Percentiles rank a stretch among this genome's conserved stretches.
phyloP scores from a whole-genome alignment of 2,329 filamentous ascomycete species.

The Botrytis porri region DNA sequence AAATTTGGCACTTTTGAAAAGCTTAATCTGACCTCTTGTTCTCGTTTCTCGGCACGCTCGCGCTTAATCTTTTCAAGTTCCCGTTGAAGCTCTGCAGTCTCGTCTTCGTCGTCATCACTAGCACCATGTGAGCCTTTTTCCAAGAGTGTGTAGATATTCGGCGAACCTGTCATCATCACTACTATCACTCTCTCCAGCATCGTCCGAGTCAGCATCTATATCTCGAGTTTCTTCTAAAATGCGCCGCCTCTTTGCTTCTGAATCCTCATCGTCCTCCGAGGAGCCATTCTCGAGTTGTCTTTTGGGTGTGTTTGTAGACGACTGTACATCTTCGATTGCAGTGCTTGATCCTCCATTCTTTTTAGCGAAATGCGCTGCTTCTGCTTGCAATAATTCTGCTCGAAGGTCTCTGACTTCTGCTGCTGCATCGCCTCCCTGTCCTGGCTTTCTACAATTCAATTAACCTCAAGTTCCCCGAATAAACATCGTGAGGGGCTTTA shows the following conservation, averaged over 20 bases:
- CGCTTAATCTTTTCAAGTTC: constrained; percentile 93
- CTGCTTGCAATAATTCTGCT: constrained; percentile 84
- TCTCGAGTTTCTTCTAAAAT: constrained; percentile 86
- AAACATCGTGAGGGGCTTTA: constrained; percentile 39
- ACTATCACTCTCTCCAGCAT: constrained; percentile 55
- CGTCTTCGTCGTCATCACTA: constrained; percentile 72
- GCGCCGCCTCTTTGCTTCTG: constrained; percentile 77
- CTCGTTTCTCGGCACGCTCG: constrained; percentile 73
- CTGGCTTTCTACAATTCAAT: constrained; percentile 59
- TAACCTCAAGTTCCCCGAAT: constrained; percentile 21
- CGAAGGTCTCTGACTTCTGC: constrained; percentile 71
- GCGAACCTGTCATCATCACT: constrained; percentile 57
- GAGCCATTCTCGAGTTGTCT: constrained; percentile 56
- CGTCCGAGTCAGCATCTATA: constrained; percentile 78
- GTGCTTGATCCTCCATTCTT: constrained; percentile 60
- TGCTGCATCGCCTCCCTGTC: constrained; percentile 83
- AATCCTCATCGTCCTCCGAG: constrained; percentile 51
- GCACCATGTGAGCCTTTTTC: constrained; percentile 37
- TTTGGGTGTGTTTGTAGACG: constrained; percentile 60
- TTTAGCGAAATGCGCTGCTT: constrained; percentile 84
- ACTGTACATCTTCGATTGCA: constrained; percentile 47
- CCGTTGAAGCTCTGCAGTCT: constrained; percentile 83
- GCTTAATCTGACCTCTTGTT: constrained; percentile 56
- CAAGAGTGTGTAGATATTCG: neutral
- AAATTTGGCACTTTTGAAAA: neutral